Evolutionary conservation across 352 stramenopile genomes (phyloP), one percentile per base, ranked within the genome.

Genomic region (Globisporangium canariense): DNA sequence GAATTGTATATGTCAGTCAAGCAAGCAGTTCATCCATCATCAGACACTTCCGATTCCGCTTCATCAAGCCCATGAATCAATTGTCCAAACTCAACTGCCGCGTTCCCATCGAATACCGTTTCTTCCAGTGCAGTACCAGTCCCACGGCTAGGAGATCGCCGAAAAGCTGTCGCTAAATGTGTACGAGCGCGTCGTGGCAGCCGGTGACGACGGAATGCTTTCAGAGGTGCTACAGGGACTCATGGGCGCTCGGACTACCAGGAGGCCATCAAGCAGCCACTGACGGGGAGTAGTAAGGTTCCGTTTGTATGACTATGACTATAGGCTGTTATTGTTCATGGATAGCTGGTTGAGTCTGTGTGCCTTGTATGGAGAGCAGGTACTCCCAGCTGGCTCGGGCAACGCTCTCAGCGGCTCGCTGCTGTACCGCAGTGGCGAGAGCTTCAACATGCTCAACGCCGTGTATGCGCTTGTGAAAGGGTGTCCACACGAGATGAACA

Each of bases 401-500:
- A 47, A 47, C 13, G 41, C 13, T n/a, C 41, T 47, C 10, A 47
- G 32, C 32, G 32, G 5, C 32, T 38, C 32, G 41, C 41, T 47
- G 41, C 41, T 47, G 13, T 47, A 5, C 20, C 41, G 41, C 14
- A 47, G 41, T 22, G 41, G 41, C 41, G 13, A 47, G 14, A 47
- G 13, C 41, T 47, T 47, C 18, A 14, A n/a, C 5, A 16, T 47
- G 11, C 41, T 73, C 28, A 86, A 83, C 54, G 76, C 78, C 7
- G 83, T 76, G 1, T 88, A 74, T 54, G 69, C 83, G 41, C 70
- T 93, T n/a, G 81, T 73, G 10, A 91, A 91, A 56, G 83, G 85
- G 30, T 6, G 69, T 3, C 64, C 78, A 0, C 79, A 87, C 34
- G 69, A 86, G 13, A 64, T 93, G 32, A 83, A 93, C 36, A 78